phyloP scores from a whole-genome alignment of 2,329 filamentous ascomycete species.

The Plectosphaerella sp. region DNA sequence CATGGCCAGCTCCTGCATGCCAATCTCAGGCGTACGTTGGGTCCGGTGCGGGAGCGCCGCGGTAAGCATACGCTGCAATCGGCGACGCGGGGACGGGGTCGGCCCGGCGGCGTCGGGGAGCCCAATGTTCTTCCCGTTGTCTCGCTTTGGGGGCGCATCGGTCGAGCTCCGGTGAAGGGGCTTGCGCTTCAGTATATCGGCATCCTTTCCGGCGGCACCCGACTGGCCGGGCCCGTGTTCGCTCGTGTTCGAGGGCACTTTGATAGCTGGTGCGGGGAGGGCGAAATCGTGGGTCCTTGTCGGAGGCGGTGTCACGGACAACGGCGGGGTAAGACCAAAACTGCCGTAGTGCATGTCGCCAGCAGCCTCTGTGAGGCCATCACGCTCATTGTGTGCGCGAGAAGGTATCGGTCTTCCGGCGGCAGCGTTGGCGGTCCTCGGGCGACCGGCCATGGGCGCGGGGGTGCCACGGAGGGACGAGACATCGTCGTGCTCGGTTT shows the following conservation, averaged over 20 bases:
- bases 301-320: constrained; percentile 18
- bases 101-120: constrained; percentile 6
- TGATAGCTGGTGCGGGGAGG: constrained; percentile 50
- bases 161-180: too few relatives aligned
- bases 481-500: constrained; percentile 10
- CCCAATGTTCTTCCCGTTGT: not conserved
- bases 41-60: constrained; percentile 22
- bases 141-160: too few relatives aligned
- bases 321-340: constrained; percentile 39
- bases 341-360: constrained; percentile 47
- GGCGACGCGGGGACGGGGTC: constrained; percentile 4
- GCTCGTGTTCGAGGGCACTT: constrained; percentile 26
- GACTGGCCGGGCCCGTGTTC: constrained; percentile 7
- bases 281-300: constrained; percentile 34
- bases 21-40: constrained; percentile 32
- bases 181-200: too few relatives aligned
- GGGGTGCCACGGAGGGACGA: constrained; percentile 18
- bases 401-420: constrained; percentile 16
- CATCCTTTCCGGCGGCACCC: too few relatives aligned
- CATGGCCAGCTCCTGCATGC: constrained; percentile 32
- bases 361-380: constrained; percentile 32
- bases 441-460: constrained; percentile 16
- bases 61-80: constrained; percentile 36
- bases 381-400: constrained; percentile 26
- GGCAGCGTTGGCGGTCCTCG: constrained; percentile 7